Percentiles rank a stretch among this genome's conserved stretches.
Evolutionary conservation across 2,329 filamentous ascomycete species (phyloP).

Genomic region (Fusarium sterilihyphosum): DNA sequence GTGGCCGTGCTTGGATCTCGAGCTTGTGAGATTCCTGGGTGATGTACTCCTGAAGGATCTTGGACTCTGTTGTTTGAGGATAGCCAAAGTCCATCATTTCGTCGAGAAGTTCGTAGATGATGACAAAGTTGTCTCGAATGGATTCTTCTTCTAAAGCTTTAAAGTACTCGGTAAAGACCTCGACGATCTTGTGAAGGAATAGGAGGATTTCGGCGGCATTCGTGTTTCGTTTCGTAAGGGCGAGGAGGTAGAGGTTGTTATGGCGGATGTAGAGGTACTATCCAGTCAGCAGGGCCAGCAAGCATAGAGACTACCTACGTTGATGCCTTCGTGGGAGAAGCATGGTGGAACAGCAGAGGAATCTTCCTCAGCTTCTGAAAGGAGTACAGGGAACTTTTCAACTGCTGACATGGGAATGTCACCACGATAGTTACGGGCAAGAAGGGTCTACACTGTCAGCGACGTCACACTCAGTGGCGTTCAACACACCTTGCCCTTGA

Average conservation of each 20-base stretch:
- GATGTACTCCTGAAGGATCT: constrained; percentile 99
- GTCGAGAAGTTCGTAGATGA: constrained; percentile 98
- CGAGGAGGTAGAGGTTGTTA: constrained; percentile 98
- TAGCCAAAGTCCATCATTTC: constrained; percentile 99
- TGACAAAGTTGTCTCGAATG: constrained; percentile 98
- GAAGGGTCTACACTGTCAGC: constrained; percentile 77
- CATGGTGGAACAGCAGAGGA: constrained; percentile 96
- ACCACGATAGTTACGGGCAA: constrained; percentile 97
- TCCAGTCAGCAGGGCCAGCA: constrained; percentile 17
- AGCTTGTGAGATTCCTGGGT: constrained; percentile 99
- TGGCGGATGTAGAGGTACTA: constrained; percentile 99
- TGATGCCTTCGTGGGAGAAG: constrained; percentile 98
- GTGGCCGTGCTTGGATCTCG: constrained; percentile 93
- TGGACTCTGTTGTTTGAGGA: constrained; percentile 96
- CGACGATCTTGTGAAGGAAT: constrained; percentile 97
- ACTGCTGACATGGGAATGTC: constrained; percentile 99
- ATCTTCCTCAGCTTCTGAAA: constrained; percentile 99
- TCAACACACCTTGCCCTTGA: constrained; percentile 92
- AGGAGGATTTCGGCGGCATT: constrained; percentile 98
- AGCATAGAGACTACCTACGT: constrained; percentile 67
- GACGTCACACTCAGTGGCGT: background rate
- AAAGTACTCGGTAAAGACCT: constrained; percentile 99
- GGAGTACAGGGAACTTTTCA: constrained; percentile 94
- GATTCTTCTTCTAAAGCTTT: constrained; percentile 98
- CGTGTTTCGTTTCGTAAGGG: constrained; percentile 97